phyloP scores from a whole-genome alignment of 1,284 basidiomycete genomes.

The Dichomitus squalens region DNA sequence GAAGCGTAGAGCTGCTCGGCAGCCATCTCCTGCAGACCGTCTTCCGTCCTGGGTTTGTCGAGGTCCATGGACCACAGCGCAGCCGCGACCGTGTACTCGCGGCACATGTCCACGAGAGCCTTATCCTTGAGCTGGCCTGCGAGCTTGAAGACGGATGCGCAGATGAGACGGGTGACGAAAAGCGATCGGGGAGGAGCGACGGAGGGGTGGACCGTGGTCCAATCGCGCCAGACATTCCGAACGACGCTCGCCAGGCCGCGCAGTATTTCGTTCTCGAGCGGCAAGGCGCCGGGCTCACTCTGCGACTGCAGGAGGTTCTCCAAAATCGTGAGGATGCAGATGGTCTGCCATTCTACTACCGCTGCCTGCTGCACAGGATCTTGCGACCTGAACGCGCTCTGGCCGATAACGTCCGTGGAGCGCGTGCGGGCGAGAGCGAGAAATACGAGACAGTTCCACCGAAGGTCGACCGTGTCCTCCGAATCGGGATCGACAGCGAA shows the following conservation, averaged over 20 bases:
- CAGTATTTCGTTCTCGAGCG: constrained; percentile 2
- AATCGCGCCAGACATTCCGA: constrained; percentile 43
- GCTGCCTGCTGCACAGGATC: constrained; percentile 13
- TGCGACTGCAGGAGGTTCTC: constrained; percentile 27
- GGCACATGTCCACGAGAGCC: constrained; percentile 36
- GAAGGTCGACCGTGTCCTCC: constrained; percentile 8
- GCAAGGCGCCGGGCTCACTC: constrained; percentile 24
- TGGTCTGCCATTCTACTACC: constrained; percentile 30
- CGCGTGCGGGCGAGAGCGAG: constrained; percentile 27
- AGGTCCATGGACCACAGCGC: constrained; percentile 12
- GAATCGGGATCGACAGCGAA: constrained; percentile 12
- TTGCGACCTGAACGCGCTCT: not conserved
- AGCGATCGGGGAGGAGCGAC: constrained; percentile 28
- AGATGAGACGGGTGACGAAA: constrained; percentile 38
- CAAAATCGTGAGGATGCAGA: constrained; percentile 28
- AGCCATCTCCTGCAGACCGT: constrained; percentile 13
- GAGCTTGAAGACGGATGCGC: constrained; percentile 49
- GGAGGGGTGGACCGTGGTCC: constrained; percentile 31
- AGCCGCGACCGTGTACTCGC: constrained; percentile 16
- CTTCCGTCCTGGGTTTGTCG: not conserved
- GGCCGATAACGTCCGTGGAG: constrained; percentile 2
- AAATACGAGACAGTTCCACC: constrained; percentile 30
- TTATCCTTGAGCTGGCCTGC: constrained; percentile 41
- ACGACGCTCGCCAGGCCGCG: constrained; percentile 34
- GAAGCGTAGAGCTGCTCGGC: constrained; percentile 22